These are phyloP conservation scores for Euphorbia peplus DNA, from an alignment of 345 rosid genomes.

Conservation along the genomic window DNA sequence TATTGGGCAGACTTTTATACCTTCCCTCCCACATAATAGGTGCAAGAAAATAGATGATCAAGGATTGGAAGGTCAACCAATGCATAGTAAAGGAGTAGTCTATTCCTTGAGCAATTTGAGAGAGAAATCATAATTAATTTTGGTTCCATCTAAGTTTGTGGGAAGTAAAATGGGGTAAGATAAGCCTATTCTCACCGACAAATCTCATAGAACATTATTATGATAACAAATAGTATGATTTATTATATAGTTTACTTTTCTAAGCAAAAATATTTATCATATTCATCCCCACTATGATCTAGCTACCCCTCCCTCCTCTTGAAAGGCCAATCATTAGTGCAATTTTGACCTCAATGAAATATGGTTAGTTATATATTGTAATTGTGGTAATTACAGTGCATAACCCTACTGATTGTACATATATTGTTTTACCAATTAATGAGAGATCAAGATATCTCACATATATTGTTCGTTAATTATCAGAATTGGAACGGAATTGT, in stretches of 20 bases:
- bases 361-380: too few relatives aligned
- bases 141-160: conserved; percentile 14
- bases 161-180: conserved; percentile 22
- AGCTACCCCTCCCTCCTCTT: conserved; percentile 6
- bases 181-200: conserved; percentile 21
- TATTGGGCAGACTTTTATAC: background rate
- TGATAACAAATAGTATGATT: background rate
- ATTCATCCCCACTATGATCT: background rate
- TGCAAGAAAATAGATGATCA: background rate
- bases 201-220: background rate
- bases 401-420: too few relatives aligned
- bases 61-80: conserved; percentile 12
- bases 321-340: conserved; percentile 13
- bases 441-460: too few relatives aligned
- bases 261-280: background rate
- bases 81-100: conserved; percentile 10
- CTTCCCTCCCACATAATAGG: background rate
- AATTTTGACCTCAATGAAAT: too few relatives aligned
- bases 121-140: conserved; percentile 2
- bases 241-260: background rate
- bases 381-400: too few relatives aligned
- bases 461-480: too few relatives aligned
- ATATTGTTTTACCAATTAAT: too few relatives aligned
- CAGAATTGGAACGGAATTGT: too few relatives aligned
- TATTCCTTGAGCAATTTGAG: background rate